phyloP scores from a whole-genome alignment of 352 stramenopile species.

The Hyaloperonospora brassicae region DNA sequence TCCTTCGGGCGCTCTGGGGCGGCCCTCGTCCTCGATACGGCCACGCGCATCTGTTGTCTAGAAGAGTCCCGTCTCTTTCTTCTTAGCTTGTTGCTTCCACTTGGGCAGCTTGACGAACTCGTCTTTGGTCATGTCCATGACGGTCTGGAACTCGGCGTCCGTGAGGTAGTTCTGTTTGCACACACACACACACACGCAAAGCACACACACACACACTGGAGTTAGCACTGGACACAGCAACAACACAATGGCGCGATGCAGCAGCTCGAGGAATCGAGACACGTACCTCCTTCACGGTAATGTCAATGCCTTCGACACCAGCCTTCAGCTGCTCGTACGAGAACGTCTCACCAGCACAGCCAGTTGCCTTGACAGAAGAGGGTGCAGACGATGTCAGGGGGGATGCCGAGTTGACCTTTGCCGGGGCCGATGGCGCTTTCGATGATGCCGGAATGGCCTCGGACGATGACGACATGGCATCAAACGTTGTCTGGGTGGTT shows the following conservation, averaged over 20 bases:
- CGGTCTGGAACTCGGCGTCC: constrained; percentile 65
- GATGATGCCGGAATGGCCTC: constrained; percentile 8
- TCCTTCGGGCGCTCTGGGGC: too few relatives aligned
- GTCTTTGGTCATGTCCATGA: constrained; percentile 54
- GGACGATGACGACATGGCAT: too few relatives aligned
- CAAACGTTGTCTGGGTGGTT: too few relatives aligned
- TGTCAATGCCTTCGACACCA: constrained; percentile 73
- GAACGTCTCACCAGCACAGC: constrained; percentile 34
- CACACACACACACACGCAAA: too few relatives aligned
- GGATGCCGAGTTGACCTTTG: not conserved
- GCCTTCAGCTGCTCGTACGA: constrained; percentile 58
- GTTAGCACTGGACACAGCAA: not conserved
- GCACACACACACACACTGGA: too few relatives aligned
- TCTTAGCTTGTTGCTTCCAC: constrained; percentile 84
- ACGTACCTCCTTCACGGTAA: constrained; percentile 61
- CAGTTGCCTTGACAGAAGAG: constrained; percentile 24
- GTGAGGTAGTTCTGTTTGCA: constrained; percentile 48
- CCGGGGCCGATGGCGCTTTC: constrained; percentile 4
- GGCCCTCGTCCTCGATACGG: too few relatives aligned
- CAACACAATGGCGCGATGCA: constrained; percentile 16
- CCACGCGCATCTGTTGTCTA: constrained; percentile 24
- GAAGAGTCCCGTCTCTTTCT: constrained; percentile 83
- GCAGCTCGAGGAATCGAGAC: not conserved
- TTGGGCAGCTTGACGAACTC: constrained; percentile 67
- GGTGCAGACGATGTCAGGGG: constrained; percentile 6